phyloP scores from a whole-genome alignment of 768 basidiomycete species.

The Mycena olivaceomarginata region DNA sequence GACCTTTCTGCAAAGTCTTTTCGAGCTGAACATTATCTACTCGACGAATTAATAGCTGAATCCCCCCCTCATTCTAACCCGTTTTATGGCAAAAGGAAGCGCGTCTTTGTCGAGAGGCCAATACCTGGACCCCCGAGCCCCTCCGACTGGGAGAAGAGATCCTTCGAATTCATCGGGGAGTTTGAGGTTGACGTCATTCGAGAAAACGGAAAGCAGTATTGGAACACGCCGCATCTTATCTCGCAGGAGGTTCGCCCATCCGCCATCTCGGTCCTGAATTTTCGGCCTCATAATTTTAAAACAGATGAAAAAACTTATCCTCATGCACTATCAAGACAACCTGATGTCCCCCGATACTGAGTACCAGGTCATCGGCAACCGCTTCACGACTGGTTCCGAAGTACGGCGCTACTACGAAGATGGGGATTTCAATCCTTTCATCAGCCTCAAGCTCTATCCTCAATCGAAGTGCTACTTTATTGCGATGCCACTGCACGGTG shows the following conservation, averaged over 20 bases:
- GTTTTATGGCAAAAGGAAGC: constrained; percentile 1
- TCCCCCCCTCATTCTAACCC: not conserved
- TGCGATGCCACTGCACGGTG: not conserved
- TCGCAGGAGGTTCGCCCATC: not conserved
- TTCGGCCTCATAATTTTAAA: not conserved
- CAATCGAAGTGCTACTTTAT: not conserved
- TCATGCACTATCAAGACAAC: not conserved
- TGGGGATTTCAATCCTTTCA: not conserved
- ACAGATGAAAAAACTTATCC: not conserved
- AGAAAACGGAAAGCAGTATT: not conserved
- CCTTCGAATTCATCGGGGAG: constrained; percentile 7
- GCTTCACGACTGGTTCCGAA: not conserved
- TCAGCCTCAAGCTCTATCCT: not conserved
- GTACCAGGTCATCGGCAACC: not conserved
- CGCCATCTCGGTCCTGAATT: too few species aligned
- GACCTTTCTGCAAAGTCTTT: not conserved
- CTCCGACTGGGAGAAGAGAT: not conserved
- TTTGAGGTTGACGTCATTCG: not conserved
- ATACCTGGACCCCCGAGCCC: not conserved
- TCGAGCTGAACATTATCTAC: not conserved
- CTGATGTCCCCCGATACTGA: too few species aligned
- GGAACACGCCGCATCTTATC: not conserved
- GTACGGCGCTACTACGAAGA: not conserved
- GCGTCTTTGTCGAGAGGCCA: constrained; percentile 4
- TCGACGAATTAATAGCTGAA: not conserved